phyloP scores from a whole-genome alignment of 805 yeast species.

The Barnettozyma populi region DNA sequence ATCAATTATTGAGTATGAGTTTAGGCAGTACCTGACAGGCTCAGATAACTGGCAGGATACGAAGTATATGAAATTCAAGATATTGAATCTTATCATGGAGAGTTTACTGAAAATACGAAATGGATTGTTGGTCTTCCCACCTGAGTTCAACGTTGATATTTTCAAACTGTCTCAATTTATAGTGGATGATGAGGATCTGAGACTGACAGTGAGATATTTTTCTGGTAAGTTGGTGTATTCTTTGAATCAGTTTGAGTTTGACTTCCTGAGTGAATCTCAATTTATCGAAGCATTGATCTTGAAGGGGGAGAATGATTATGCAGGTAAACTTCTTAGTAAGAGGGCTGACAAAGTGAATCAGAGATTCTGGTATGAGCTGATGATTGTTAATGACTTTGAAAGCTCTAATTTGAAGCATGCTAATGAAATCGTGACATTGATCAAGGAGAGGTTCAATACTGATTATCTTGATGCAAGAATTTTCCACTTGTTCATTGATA shows the following conservation, averaged over 20 bases:
- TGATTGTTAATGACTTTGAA: conserved; percentile 36
- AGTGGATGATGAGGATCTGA: conserved; percentile 28
- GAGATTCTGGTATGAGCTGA: conserved; percentile 50
- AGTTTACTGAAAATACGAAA: conserved; percentile 4
- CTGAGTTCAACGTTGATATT: conserved; percentile 29
- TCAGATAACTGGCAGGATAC: conserved; percentile 8
- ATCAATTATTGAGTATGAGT: conserved; percentile 15
- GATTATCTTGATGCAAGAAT: conserved; percentile 35
- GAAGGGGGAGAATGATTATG: conserved; percentile 30
- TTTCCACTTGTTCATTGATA: conserved; percentile 30
- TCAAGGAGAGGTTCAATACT: conserved; percentile 23
- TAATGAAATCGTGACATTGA: conserved; percentile 27
- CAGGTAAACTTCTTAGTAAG: conserved; percentile 32
- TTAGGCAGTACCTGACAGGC: conserved; percentile 7
- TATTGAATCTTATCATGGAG: conserved; percentile 13
- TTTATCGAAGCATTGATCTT: conserved; percentile 40
- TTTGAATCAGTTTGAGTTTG: conserved; percentile 38
- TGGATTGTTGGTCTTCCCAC: conserved; percentile 19
- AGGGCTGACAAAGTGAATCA: conserved; percentile 33
- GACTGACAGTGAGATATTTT: conserved; percentile 30
- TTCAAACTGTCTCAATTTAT: conserved; percentile 38
- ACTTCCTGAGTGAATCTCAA: conserved; percentile 45
- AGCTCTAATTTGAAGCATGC: conserved; percentile 32
- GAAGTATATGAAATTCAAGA: conserved; percentile 15
- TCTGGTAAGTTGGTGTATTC: conserved; percentile 41